phyloP scores from a whole-genome alignment of 345 rosid species.

The Physaria fendleri region DNA sequence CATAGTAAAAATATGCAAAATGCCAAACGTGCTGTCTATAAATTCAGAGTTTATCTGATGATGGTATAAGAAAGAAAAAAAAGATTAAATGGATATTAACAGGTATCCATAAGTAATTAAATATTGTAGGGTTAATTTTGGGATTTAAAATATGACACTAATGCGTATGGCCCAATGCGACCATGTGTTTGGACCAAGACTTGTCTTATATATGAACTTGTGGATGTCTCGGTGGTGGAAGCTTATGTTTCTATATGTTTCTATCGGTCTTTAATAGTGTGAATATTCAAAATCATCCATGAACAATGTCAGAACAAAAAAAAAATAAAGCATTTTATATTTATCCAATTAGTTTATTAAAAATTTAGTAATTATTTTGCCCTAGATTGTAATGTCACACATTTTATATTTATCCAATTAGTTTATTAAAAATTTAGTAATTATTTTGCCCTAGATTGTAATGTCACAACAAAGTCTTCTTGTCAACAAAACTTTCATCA shows the following conservation, averaged over 20 bases:
- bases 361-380: not conserved
- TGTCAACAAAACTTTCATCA: not conserved
- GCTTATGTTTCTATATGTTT: too few species aligned
- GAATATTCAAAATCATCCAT: not conserved
- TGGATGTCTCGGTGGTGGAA: not conserved
- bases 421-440: too few species aligned
- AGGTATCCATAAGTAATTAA: too few species aligned
- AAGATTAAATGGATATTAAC: too few species aligned
- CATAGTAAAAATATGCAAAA: not conserved
- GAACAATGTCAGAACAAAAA: not conserved
- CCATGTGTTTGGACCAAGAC: not conserved
- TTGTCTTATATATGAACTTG: not conserved
- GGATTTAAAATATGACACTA: not conserved
- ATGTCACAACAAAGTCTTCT: not conserved
- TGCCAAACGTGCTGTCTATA: not conserved
- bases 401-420: too few species aligned
- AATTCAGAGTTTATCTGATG: not conserved
- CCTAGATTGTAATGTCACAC: not conserved
- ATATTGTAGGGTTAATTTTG: not conserved
- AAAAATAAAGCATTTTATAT: not conserved
- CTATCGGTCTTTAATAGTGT: not conserved
- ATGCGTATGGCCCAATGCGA: not conserved
- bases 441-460: not conserved
- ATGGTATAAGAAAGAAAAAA: not conserved
- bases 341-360: too few species aligned